Conservation (phyloP, 2,329 filamentous ascomycete genomes). For the Gremmenia infestans region DNA sequence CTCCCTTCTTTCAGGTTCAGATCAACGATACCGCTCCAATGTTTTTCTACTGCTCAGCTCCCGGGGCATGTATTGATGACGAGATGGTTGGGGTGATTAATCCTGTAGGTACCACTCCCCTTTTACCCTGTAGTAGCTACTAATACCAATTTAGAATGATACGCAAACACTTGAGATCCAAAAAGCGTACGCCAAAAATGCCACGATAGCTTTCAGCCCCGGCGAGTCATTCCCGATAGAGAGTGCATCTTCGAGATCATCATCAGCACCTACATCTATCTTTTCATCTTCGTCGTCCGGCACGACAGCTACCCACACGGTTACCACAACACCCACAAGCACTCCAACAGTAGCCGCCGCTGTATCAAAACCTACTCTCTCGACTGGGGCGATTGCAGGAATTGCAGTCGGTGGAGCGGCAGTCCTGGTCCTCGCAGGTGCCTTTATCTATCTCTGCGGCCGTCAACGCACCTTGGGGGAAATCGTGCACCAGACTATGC, state of each 20-base stretch:
- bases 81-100: conserved; percentile 79
- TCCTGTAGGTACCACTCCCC: conserved; percentile 40
- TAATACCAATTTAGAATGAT: conserved; percentile 13
- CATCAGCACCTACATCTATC: conserved; percentile 9
- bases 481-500: conserved; percentile 13
- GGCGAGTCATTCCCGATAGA: conserved; percentile 22
- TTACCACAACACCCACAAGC: conserved; percentile 2
- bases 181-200: conserved; percentile 16
- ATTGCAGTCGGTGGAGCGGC: conserved; percentile 22
- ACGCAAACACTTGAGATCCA: conserved; percentile 22
- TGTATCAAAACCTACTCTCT: conserved; percentile 5
- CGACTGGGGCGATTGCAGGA: conserved; percentile 23
- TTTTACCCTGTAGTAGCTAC: background rate
- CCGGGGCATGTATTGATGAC: conserved; percentile 56
- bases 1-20: conserved; percentile 38
- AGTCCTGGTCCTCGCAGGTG: conserved; percentile 15
- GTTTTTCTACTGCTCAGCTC: conserved; percentile 67
- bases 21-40: conserved; percentile 60
- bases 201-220: conserved; percentile 18
- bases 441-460: conserved; percentile 22
- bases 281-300: conserved; percentile 4
- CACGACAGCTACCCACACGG: background rate
- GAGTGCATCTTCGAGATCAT: conserved; percentile 5
- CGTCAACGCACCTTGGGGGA: conserved; percentile 22
- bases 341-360: conserved; percentile 1